Base-by-base conservation (phyloP, 2,329 filamentous ascomycete genomes). In the Diplocarpon rosae region DNA sequence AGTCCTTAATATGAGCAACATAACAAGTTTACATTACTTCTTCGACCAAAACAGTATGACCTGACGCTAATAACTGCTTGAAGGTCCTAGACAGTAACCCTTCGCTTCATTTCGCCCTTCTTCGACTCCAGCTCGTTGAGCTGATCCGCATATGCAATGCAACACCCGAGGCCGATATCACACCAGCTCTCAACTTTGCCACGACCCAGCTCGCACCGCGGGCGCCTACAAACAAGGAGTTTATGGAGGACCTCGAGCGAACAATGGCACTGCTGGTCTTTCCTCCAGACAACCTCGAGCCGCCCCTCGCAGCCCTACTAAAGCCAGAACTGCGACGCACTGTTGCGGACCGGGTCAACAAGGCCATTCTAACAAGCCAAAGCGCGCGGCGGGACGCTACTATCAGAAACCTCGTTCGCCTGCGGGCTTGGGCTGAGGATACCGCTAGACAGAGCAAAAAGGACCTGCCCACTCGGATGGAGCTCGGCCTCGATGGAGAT, bases 261-360 rank as follows among this genome's bases (percentile, higher is more conserved):
- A 95, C 92, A 0, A 95, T 98, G 81, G 83, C 87, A 0, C 73
- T 98, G 33, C 71, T 98, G 32, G 83, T 98, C 35, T 95, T 95
- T 56, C 80, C 86, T 1, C 74, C 78, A n/a, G 84, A 92, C 42
- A 82, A 78, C 42, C 73, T 95, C 31, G 78, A 85, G 36, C 80
- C 85, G 2, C 78, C 85, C 39, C 70, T 95, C 28, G 79, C 82
- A 31, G 77, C 78, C 37, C 70, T 98, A 24, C 69, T 98, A 14
- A 76, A 94, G 53, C 85, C 89, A 2, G 75, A 79, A 38, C 72
- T 96, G 36, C 80, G 92, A 49, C 78, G 81, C 54, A 77, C 82
- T 35, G 88, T 95, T n/a, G 92, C 92, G 4, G 80, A 81, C 49
- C 75, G 76, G 55, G 92, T 98, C 43, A 98, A 98, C 61, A 81